A percentile compares a stretch with the other conserved stretches of the same genome.
Conservation (phyloP, 305 asterid species). For the Fraxinus nigra region DNA sequence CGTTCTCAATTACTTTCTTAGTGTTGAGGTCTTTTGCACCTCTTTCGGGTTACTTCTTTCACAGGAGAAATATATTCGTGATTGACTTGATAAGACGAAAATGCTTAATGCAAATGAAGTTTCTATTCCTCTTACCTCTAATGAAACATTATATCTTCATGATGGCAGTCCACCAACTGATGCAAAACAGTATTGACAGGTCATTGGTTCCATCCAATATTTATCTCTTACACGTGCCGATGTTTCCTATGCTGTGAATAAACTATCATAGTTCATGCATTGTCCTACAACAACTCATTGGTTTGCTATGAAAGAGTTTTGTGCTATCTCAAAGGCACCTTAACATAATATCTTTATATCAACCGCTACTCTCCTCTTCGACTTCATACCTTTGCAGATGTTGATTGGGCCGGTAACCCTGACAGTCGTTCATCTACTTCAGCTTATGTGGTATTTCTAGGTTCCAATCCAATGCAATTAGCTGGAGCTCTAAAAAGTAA, state of each 20-base stretch:
- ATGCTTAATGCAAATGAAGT: neutral
- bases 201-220: neutral
- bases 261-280: neutral
- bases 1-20: neutral
- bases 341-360: neutral
- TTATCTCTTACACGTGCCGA: neutral
- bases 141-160: neutral
- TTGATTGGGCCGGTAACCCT: neutral
- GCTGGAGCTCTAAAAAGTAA: neutral
- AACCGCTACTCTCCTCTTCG: neutral
- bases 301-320: neutral
- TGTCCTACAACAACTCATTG: neutral
- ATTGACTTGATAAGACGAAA: neutral
- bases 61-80: neutral
- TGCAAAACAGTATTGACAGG: neutral
- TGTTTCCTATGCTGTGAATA: neutral
- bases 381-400: neutral
- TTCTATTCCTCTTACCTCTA: too few relatives aligned
- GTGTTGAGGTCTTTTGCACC: neutral
- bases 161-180: neutral
- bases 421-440: neutral
- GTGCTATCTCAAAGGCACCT: neutral
- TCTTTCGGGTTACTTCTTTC: neutral
- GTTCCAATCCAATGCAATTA: neutral
- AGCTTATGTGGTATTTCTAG: neutral